Percentiles rank a stretch among this genome's conserved stretches.
phyloP scores from a whole-genome alignment of 2,329 filamentous ascomycete species.

The Cytospora leucostoma region DNA sequence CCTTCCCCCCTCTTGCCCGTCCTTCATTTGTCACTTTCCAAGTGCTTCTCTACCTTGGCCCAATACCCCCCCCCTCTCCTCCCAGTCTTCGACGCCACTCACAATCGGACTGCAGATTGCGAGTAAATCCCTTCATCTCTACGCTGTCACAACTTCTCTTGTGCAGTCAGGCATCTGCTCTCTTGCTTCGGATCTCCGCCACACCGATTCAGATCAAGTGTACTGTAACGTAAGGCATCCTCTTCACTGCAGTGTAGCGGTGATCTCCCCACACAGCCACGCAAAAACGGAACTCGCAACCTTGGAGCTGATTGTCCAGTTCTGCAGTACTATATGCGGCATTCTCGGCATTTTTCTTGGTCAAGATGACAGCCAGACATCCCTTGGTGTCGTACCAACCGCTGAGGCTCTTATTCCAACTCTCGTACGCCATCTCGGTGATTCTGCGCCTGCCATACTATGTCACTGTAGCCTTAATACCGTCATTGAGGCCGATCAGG shows the following conservation, averaged over 20 bases:
- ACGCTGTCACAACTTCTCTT: neutral
- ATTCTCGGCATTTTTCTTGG: neutral
- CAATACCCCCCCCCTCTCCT: neutral
- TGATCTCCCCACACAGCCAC: neutral
- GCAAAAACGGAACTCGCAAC: neutral
- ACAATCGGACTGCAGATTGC: neutral
- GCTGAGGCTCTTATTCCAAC: slow-evolving; percentile 22
- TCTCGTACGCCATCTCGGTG: slow-evolving; percentile 1
- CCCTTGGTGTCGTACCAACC: slow-evolving; percentile 24
- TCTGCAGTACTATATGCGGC: neutral
- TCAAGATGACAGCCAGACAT: slow-evolving; percentile 5
- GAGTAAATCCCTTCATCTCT: neutral
- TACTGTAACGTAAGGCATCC: neutral
- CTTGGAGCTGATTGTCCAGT: neutral
- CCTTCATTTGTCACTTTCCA: neutral
- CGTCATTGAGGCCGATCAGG: slow-evolving; percentile 16
- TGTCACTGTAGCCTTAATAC: slow-evolving; percentile 12
- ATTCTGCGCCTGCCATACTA: slow-evolving; percentile 21
- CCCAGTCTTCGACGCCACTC: neutral
- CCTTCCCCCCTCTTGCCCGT: neutral
- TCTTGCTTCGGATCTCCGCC: neutral
- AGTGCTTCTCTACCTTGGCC: neutral
- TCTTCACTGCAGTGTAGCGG: neutral
- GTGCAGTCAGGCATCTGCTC: neutral
- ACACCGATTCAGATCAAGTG: neutral